Conservation (phyloP, 78 protist genomes). For the Isochrysis galbana region DNA sequence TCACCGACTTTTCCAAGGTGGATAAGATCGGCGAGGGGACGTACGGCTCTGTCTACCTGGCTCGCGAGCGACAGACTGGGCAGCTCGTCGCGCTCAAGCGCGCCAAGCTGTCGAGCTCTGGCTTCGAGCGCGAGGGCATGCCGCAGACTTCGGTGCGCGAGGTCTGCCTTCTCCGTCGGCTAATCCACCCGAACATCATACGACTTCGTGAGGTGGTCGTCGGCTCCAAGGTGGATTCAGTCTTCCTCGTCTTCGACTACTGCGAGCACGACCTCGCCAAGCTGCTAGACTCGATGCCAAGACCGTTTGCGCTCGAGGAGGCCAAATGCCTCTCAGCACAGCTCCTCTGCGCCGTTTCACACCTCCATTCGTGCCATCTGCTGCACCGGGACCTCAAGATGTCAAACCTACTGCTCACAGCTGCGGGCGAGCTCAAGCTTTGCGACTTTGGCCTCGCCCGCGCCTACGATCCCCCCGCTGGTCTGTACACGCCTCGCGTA, state of each 20-base stretch:
- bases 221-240: background rate
- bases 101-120: background rate
- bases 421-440: conserved; percentile 11
- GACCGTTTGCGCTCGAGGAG: background rate
- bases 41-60: conserved; percentile 31
- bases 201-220: conserved; percentile 43
- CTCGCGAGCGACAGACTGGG: background rate
- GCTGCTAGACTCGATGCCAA: background rate
- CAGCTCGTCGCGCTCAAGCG: conserved; percentile 31
- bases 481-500: background rate
- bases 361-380: conserved; percentile 48
- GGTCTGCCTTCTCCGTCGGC: background rate
- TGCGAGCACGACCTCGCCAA: conserved; percentile 31
- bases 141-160: conserved; percentile 57
- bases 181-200: conserved; percentile 34
- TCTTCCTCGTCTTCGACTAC: conserved; percentile 54
- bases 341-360: conserved; percentile 47
- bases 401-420: conserved; percentile 34
- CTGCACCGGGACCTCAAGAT: conserved; percentile 47
- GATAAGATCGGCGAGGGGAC: conserved; percentile 34
- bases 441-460: conserved; percentile 63
- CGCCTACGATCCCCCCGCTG: background rate
- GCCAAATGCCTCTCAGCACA: conserved; percentile 42
- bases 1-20: background rate
- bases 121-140: conserved; percentile 40